Evolutionary conservation across 1,139 yeast genomes (phyloP), one percentile per base, ranked within the genome.

Genomic region (Hyphopichia fennica): DNA sequence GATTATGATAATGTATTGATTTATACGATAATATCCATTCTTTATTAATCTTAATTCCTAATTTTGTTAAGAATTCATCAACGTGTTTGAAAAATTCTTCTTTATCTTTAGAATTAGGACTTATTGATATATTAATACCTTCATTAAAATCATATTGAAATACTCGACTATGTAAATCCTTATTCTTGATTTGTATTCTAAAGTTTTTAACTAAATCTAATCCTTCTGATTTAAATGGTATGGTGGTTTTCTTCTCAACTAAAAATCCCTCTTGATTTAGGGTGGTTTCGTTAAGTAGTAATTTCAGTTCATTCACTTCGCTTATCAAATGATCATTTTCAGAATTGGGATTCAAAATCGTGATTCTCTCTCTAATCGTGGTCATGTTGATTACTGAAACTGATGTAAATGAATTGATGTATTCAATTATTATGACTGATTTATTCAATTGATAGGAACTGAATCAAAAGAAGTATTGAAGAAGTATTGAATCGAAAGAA

Each of bases 291-390:
- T 20, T 30, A 11, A 31, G 16, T 13, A 11, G 13, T 11, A 37
- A 23, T 14, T 17, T 15, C 19, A 3, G 27, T 17, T 22, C 47
- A 20, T 54, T 40, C 27, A 39, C 40, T 11, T 61, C 38, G 11
- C 52, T 42, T 13, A 69, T 54, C 8, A 64, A 41, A 30, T 58
- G 65, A 43, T 67, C 69, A 37, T 57, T 57, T 18, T 56, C 38
- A 2, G 53, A 50, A 11, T 50, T 37, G 3, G 64, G 67, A 46
- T 68, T 69, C 49, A 58, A 52, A 22, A 68, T 46, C 14, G 76
- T 67, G 22, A 62, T 54, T 51, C 76, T 57, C 41, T 69, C 74
- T 50, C 62, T 66, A 38, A 15, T 31, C 34, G 10, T 31, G 7
- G 6, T 28, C 14, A 5, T 28, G 30, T n/a, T n/a, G n/a, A n/a